Base-by-base conservation (phyloP, 2,329 filamentous ascomycete species). In the Pseudofabraea citricarpa region DNA sequence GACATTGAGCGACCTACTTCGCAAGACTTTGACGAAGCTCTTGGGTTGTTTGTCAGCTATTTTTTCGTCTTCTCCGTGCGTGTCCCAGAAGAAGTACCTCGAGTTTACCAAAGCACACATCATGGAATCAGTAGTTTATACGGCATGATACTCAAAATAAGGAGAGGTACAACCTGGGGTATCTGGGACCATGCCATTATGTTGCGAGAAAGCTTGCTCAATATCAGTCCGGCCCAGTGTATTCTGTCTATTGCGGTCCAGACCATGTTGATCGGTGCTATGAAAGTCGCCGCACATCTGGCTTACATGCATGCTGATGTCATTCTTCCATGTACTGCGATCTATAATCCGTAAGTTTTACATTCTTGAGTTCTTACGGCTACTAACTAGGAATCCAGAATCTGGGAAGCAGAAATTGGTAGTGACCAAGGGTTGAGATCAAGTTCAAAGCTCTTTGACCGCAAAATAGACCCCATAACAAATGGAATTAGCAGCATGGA, bases 131-230 rank as follows among this genome's bases (percentile, higher is more conserved):
- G 72, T 36, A 72, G 72, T 4, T 69, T 73, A 0, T 79, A 77
- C 41, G 75, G 75, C 15, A 72, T 78, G 36, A 68, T 78, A 19
- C 74, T 73, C 59, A 78, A 78, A 59, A 61, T 76, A 46, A 75
- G 75, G 60, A 66, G 72, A 26, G 68, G 70, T 46, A 74, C 71
- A 44, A 75, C 72, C 1, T 65, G 77, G 35, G 72, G 75, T 51
- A 75, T 79, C 38, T 79, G 75, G 75, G 75, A 79, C 49, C 75
- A 79, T 53, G 73, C 72, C 22, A 78, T 79, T 49, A 70, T 67
- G 33, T 78, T 73, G 73, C 64, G 75, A 49, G 75, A 79, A 53
- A 74, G 62, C 15, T 68, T 65, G 35, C 59, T 69, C 12, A 67
- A 64, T 43, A 56, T 70, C 6, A 68, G 65, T 2, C 67, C 67